These are phyloP conservation scores for Calonectria pseudoreteaudii DNA, from an alignment of 2,329 filamentous ascomycete genomes.

Conservation along the genomic window DNA sequence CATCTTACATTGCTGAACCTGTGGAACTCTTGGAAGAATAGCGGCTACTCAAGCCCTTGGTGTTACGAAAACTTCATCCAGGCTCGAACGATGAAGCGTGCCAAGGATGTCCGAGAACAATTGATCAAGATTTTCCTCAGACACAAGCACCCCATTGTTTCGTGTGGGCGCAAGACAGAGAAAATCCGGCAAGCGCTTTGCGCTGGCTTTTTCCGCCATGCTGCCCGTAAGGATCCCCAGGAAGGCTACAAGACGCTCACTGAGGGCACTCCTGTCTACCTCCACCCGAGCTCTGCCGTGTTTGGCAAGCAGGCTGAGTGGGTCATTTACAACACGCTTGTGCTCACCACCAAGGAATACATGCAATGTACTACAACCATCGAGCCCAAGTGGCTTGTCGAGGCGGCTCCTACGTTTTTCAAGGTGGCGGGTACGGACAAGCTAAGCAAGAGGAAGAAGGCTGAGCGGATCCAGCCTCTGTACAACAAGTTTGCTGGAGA, in stretches of 20 bases:
- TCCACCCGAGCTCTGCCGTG: slow-evolving; percentile 90
- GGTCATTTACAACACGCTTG: slow-evolving; percentile 92
- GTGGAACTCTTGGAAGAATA: slow-evolving; percentile 95
- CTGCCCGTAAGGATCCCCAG: slow-evolving; percentile 92
- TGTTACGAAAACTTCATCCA: slow-evolving; percentile 99
- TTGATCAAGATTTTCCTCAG: slow-evolving; percentile 94
- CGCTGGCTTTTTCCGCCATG: slow-evolving; percentile 94
- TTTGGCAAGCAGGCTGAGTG: slow-evolving; percentile 98
- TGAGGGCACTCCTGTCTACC: slow-evolving; percentile 92
- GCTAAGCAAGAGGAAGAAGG: slow-evolving; percentile 91
- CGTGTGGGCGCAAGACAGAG: slow-evolving; percentile 88
- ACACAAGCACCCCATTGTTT: slow-evolving; percentile 84
- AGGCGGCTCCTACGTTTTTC: slow-evolving; percentile 98
- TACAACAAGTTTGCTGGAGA: slow-evolving; percentile 93
- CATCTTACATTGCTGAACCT: slow-evolving; percentile 96
- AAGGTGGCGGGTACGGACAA: slow-evolving; percentile 91
- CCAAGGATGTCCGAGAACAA: slow-evolving; percentile 92
- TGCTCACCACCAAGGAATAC: slow-evolving; percentile 96
- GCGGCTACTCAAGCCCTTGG: slow-evolving; percentile 86
- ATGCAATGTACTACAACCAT: slow-evolving; percentile 96
- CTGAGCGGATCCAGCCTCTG: slow-evolving; percentile 93
- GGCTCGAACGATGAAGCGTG: slow-evolving; percentile 86
- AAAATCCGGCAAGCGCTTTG: slow-evolving; percentile 91
- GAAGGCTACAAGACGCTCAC: slow-evolving; percentile 98
- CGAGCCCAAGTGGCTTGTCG: slow-evolving; percentile 93